Conservation (phyloP, 2,329 filamentous ascomycete genomes). For the Trichoderma lentiforme region DNA sequence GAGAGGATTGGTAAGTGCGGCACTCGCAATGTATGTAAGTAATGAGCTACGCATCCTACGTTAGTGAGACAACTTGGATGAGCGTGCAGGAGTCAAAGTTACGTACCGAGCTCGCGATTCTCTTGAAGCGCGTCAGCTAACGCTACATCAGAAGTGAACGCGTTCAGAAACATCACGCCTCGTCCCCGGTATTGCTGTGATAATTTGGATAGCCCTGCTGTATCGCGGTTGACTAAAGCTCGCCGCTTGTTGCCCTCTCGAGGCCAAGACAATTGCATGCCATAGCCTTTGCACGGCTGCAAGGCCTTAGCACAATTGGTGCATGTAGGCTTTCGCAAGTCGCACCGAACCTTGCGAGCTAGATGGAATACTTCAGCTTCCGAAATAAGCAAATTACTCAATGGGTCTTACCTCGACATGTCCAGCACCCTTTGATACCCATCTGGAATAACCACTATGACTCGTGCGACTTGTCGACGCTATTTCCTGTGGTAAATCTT, state of each 20-base stretch:
- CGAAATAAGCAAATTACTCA: background rate
- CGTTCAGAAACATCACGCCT: background rate
- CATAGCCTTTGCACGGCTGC: slow-evolving; percentile 13
- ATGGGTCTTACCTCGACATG: background rate
- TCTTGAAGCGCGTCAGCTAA: background rate
- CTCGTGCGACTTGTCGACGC: background rate
- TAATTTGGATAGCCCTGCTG: background rate
- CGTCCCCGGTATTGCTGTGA: background rate
- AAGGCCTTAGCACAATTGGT: slow-evolving; percentile 9
- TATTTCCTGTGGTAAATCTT: background rate
- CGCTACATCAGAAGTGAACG: background rate
- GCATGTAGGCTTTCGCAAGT: slow-evolving; percentile 8
- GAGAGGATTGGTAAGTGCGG: background rate
- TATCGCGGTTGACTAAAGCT: background rate
- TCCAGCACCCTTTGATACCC: slow-evolving; percentile 12
- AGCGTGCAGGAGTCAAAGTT: background rate
- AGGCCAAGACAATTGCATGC: slow-evolving; percentile 18
- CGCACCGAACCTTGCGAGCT: slow-evolving; percentile 17
- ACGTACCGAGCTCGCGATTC: background rate
- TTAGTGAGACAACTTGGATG: background rate
- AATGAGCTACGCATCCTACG: background rate
- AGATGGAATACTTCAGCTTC: background rate
- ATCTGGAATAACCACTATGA: background rate
- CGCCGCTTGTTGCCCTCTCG: slow-evolving; percentile 15
- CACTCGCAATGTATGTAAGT: background rate